These are phyloP conservation scores for Solanum rostratum DNA, from an alignment of 257 asterid species.

Conservation along the genomic window DNA sequence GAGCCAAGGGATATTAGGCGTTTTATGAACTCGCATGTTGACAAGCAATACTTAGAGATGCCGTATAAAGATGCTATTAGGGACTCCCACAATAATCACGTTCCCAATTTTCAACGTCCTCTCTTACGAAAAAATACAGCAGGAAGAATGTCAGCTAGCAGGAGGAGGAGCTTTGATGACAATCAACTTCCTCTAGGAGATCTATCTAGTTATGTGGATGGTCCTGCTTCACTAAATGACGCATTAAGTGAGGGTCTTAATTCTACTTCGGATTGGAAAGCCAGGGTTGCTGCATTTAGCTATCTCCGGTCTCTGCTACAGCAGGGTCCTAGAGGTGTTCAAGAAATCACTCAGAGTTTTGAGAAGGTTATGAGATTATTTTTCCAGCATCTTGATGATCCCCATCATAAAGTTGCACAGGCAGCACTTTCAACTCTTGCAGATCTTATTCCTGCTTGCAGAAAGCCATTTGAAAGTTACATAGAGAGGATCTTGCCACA, in stretches of 20 bases:
- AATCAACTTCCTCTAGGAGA: constrained; percentile 72
- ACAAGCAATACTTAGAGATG: constrained; percentile 56
- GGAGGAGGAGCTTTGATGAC: constrained; percentile 97
- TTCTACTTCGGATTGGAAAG: constrained; percentile 96
- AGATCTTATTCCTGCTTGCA: constrained; percentile 89
- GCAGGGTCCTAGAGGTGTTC: constrained; percentile 89
- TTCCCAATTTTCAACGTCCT: constrained; percentile 96
- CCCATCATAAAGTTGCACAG: constrained; percentile 99
- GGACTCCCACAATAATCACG: constrained; percentile 49
- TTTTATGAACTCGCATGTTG: constrained; percentile 39
- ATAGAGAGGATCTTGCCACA: constrained; percentile 96
- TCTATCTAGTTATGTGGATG: constrained; percentile 60
- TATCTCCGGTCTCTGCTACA: constrained; percentile 64
- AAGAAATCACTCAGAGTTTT: constrained; percentile 86
- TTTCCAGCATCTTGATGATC: constrained; percentile 99
- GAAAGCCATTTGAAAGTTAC: constrained; percentile 92
- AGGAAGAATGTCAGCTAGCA: constrained; percentile 76
- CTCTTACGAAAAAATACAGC: constrained; percentile 69
- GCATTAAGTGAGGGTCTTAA: constrained; percentile 88
- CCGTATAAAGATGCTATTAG: constrained; percentile 58
- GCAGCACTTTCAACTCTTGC: constrained; percentile 98
- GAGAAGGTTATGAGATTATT: constrained; percentile 98
- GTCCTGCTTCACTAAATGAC: constrained; percentile 85
- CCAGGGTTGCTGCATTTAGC: constrained; percentile 89
- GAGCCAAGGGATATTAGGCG: constrained; percentile 72